Conservation (phyloP, 495 filamentous ascomycete genomes). For the Lentithecium fluviatile region DNA sequence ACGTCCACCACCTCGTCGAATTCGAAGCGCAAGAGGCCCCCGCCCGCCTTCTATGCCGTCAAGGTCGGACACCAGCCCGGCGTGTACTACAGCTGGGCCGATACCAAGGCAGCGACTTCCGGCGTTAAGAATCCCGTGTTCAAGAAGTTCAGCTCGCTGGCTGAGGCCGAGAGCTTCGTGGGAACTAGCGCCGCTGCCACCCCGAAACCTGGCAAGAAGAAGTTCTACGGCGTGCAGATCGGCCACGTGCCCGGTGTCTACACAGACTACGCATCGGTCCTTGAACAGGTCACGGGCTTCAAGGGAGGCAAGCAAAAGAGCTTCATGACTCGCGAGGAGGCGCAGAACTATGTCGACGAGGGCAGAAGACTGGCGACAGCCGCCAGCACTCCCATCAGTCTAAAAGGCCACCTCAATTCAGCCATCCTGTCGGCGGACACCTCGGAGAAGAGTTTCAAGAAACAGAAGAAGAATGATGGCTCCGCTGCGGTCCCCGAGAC, state of each 20-base stretch:
- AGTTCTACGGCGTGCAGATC: slow-evolving; percentile 83
- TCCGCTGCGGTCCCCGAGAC: neutral
- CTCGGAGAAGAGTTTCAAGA: slow-evolving; percentile 41
- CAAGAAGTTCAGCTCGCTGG: slow-evolving; percentile 75
- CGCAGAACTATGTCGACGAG: slow-evolving; percentile 66
- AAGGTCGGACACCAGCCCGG: slow-evolving; percentile 73
- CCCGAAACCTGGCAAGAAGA: slow-evolving; percentile 40
- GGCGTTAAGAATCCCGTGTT: slow-evolving; percentile 84
- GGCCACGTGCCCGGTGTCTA: slow-evolving; percentile 86
- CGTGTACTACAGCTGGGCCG: slow-evolving; percentile 80
- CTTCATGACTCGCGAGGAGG: slow-evolving; percentile 75
- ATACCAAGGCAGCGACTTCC: slow-evolving; percentile 76
- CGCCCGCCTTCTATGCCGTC: slow-evolving; percentile 84
- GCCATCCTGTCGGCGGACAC: slow-evolving; percentile 13
- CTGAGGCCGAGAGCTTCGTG: slow-evolving; percentile 77
- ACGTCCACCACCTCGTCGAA: slow-evolving; percentile 46
- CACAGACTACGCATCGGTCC: slow-evolving; percentile 76
- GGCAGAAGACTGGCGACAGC: slow-evolving; percentile 41
- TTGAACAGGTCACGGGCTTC: slow-evolving; percentile 73
- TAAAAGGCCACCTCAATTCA: slow-evolving; percentile 36
- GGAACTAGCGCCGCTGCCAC: slow-evolving; percentile 56
- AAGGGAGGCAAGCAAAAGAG: slow-evolving; percentile 77
- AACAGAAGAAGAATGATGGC: slow-evolving; percentile 41
- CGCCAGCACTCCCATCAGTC: slow-evolving; percentile 26
- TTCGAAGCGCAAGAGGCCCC: slow-evolving; percentile 63